These are phyloP conservation scores for Albatrellus sp. DNA, from an alignment of 1,284 basidiomycete species.

Conservation along the genomic window DNA sequence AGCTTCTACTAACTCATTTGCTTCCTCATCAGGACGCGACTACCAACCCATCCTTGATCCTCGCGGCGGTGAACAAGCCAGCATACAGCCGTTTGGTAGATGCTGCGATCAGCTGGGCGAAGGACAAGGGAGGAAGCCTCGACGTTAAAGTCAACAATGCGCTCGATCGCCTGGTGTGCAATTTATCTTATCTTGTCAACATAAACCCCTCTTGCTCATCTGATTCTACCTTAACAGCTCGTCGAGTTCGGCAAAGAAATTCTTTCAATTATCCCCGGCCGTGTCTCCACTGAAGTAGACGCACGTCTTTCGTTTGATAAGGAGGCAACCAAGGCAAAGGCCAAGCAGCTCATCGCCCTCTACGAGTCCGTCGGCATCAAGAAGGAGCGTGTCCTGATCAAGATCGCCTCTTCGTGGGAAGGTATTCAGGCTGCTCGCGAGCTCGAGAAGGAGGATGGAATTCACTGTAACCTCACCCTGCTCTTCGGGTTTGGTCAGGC, in stretches of 20 bases:
- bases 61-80: conserved; percentile 88
- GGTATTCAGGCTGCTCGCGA: conserved; percentile 98
- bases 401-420: conserved; percentile 99
- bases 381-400: conserved; percentile 94
- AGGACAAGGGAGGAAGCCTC: conserved; percentile 65
- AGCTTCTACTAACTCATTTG: not conserved
- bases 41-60: conserved; percentile 88
- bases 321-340: conserved; percentile 85
- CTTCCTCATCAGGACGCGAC: conserved; percentile 60
- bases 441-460: conserved; percentile 84
- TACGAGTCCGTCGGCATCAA: conserved; percentile 87
- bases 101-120: conserved; percentile 72
- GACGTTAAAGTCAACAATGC: conserved; percentile 69
- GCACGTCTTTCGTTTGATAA: conserved; percentile 96
- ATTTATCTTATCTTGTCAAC: not conserved
- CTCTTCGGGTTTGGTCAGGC: conserved; percentile 98
- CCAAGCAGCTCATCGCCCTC: conserved; percentile 86
- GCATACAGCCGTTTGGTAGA: conserved; percentile 81
- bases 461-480: conserved; percentile 98
- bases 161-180: conserved; percentile 74
- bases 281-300: conserved; percentile 99
- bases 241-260: conserved; percentile 98
- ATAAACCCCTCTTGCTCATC: not conserved
- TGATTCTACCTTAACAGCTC: conserved; percentile 41
- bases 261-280: conserved; percentile 90